Percentiles rank a stretch among this genome's conserved stretches.
These are phyloP conservation scores for Xerocomellus intermedius DNA, from an alignment of 768 basidiomycete species.

Conservation along the genomic window DNA sequence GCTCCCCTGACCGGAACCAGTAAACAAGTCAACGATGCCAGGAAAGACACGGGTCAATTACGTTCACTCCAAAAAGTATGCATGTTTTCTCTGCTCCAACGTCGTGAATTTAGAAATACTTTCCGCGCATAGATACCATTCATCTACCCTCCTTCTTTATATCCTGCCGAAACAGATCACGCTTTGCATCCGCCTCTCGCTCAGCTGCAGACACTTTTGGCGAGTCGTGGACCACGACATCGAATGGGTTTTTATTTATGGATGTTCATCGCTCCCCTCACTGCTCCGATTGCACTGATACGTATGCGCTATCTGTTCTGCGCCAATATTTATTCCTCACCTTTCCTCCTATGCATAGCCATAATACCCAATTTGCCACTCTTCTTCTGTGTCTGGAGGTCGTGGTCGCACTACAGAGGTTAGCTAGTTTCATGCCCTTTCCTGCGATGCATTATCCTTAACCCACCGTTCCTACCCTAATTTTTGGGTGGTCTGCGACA, in stretches of 20 bases:
- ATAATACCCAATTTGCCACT: slow-evolving; percentile 82
- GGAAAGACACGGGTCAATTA: slow-evolving; percentile 8
- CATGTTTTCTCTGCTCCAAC: not conserved
- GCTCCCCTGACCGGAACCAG: slow-evolving; percentile 28
- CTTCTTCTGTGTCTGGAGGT: slow-evolving; percentile 82
- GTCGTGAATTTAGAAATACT: not conserved
- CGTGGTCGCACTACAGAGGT: slow-evolving; percentile 86
- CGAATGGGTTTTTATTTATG: slow-evolving; percentile 63
- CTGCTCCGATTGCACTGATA: slow-evolving; percentile 72
- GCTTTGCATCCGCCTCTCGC: slow-evolving; percentile 33
- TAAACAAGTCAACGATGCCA: slow-evolving; percentile 15
- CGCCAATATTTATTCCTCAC: not conserved
- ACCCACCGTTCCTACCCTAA: not conserved
- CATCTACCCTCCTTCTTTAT: slow-evolving; percentile 48
- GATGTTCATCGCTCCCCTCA: slow-evolving; percentile 66
- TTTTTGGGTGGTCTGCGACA: not conserved
- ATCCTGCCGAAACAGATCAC: slow-evolving; percentile 37
- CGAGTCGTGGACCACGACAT: slow-evolving; percentile 60
- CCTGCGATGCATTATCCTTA: not conserved
- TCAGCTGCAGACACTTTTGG: slow-evolving; percentile 53
- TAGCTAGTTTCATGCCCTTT: slow-evolving; percentile 1
- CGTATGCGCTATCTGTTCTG: slow-evolving; percentile 46
- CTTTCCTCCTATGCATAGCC: slow-evolving; percentile 42
- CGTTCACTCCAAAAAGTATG: slow-evolving; percentile 14
- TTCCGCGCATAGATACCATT: slow-evolving; percentile 48